A percentile compares a stretch with the other conserved stretches of the same genome.
Evolutionary conservation across 208 protist species (phyloP).

Genomic region (Wallacemonas collosoma): DNA sequence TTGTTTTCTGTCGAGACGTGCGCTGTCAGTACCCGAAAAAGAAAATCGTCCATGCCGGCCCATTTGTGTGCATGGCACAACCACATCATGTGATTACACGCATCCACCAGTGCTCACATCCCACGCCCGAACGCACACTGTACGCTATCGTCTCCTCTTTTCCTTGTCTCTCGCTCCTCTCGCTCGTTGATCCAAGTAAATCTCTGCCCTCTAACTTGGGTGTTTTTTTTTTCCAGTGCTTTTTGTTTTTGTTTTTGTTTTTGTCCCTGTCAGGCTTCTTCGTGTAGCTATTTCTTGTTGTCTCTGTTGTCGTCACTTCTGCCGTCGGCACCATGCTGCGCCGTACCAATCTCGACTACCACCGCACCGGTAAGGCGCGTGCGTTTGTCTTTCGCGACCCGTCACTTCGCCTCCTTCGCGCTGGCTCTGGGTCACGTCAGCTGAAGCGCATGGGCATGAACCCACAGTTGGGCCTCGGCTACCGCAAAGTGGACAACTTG

Average conservation of each 20-base stretch:
- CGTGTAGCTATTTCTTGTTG: background rate
- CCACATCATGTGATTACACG: too few relatives aligned
- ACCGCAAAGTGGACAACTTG: conserved; percentile 73
- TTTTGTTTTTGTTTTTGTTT: conserved; percentile 5
- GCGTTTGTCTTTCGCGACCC: conserved; percentile 85
- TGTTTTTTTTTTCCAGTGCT: background rate
- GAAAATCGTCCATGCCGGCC: too few relatives aligned
- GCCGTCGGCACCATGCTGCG: conserved; percentile 48
- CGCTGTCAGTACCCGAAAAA: too few relatives aligned
- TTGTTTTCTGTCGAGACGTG: too few relatives aligned
- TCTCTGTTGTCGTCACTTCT: conserved; percentile 14
- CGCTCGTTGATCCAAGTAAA: too few relatives aligned
- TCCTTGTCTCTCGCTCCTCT: too few relatives aligned
- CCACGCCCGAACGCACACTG: too few relatives aligned
- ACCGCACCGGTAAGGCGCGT: conserved; percentile 79
- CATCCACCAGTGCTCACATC: too few relatives aligned
- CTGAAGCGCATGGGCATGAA: conserved; percentile 82
- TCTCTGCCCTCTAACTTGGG: background rate
- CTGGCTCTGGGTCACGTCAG: conserved; percentile 65
- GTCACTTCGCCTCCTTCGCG: conserved; percentile 66
- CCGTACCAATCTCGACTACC: conserved; percentile 39
- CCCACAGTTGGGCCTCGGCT: conserved; percentile 52
- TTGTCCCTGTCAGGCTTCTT: background rate
- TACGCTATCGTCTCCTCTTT: too few relatives aligned
- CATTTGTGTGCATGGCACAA: too few relatives aligned